phyloP scores from a whole-genome alignment of 495 filamentous ascomycete species.

The Annulohypoxylon stygium region DNA sequence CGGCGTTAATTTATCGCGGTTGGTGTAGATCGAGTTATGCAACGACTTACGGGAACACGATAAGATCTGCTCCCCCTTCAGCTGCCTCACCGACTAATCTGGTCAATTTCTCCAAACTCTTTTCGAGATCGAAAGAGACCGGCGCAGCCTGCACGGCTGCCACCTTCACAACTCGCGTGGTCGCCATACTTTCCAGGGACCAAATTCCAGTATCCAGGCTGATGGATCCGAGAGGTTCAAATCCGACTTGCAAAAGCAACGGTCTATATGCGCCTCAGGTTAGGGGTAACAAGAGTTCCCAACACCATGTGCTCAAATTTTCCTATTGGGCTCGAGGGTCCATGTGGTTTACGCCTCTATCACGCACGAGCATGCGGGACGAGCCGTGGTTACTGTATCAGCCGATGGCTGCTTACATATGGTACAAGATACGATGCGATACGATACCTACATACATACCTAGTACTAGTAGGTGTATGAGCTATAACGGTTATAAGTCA shows the following conservation, averaged over 20 bases:
- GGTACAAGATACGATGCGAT: conserved; percentile 4
- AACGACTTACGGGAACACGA: conserved; percentile 61
- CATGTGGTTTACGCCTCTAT: conserved; percentile 16
- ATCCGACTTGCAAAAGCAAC: conserved; percentile 21
- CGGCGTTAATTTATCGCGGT: conserved; percentile 15
- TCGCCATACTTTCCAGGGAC: conserved; percentile 37
- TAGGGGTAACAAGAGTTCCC: conserved; percentile 12
- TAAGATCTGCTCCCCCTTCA: conserved; percentile 56
- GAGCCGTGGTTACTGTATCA: conserved; percentile 30
- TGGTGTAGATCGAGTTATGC: conserved; percentile 31
- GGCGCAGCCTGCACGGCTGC: conserved; percentile 61
- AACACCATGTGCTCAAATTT: conserved; percentile 10
- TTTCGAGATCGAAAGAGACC: conserved; percentile 56
- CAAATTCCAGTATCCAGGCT: conserved; percentile 5
- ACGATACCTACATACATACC: background rate
- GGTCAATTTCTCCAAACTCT: conserved; percentile 56
- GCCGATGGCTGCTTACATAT: conserved; percentile 18
- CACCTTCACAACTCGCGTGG: conserved; percentile 44
- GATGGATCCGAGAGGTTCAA: conserved; percentile 20
- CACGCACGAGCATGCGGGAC: conserved; percentile 20
- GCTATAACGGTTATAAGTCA: conserved; percentile 28
- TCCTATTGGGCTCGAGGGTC: conserved; percentile 9
- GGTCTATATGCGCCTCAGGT: conserved; percentile 10
- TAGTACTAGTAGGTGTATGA: background rate
- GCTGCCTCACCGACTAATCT: conserved; percentile 59